Percentiles rank a stretch among this genome's conserved stretches.
Conservation (phyloP, 148 eudicot genomes). For the Agrostemma githago region DNA sequence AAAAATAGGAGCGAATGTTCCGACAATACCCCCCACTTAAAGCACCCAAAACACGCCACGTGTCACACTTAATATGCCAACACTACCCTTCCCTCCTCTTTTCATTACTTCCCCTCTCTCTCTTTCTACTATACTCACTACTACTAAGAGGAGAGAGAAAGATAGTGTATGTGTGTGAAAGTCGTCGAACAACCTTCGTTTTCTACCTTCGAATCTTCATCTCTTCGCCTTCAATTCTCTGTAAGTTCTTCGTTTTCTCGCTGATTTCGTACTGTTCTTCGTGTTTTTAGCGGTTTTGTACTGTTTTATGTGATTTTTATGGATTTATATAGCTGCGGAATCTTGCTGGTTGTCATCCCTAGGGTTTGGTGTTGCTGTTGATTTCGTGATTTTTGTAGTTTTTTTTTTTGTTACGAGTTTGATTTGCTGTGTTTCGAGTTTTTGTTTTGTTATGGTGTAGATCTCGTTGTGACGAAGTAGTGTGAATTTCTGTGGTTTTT, state of each 20-base stretch:
- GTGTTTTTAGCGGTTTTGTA: not conserved
- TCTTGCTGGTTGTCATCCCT: slow-evolving; percentile 16
- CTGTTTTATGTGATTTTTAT: not conserved
- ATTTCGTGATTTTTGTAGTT: not conserved
- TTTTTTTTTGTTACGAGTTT: not conserved
- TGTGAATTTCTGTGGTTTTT: not conserved
- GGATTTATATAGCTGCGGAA: not conserved
- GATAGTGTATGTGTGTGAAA: not conserved
- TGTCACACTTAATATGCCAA: not conserved
- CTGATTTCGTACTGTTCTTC: slow-evolving; percentile 4
- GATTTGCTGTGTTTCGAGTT: slow-evolving; percentile 5
- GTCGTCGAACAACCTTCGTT: slow-evolving; percentile 15
- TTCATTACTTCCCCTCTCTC: slow-evolving; percentile 9
- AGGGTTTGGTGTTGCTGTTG: slow-evolving; percentile 33
- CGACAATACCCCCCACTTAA: slow-evolving; percentile 14
- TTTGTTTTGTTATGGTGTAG: not conserved
- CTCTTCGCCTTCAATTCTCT: slow-evolving; percentile 11
- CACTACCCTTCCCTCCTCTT: slow-evolving; percentile 22
- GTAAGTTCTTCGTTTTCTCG: slow-evolving; percentile 25
- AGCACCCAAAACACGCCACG: slow-evolving; percentile 7
- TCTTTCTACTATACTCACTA: not conserved
- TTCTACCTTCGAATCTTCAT: slow-evolving; percentile 12
- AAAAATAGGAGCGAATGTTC: slow-evolving; percentile 13
- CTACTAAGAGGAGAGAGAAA: slow-evolving; percentile 16
- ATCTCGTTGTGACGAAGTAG: slow-evolving; percentile 6